These are phyloP conservation scores for Podaxis carcinomalis DNA, from an alignment of 768 basidiomycete species.

Conservation along the genomic window DNA sequence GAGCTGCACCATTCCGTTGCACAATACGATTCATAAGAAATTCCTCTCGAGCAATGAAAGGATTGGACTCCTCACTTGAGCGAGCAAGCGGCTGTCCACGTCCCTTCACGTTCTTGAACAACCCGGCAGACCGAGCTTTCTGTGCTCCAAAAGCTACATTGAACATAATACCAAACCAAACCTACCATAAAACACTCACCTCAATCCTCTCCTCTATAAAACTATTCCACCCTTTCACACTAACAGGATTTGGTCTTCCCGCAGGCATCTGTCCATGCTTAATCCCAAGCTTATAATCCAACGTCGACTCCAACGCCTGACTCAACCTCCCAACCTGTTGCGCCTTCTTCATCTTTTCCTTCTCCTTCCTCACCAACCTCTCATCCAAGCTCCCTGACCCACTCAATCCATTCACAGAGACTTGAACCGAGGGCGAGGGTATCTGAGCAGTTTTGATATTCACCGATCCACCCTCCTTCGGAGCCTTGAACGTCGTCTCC, in stretches of 20 bases:
- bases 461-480: slow-evolving; percentile 48
- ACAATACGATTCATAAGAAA: slow-evolving; percentile 85
- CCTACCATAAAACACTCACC: slow-evolving; percentile 31
- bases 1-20: slow-evolving; percentile 75
- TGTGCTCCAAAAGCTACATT: slow-evolving; percentile 19
- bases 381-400: slow-evolving; percentile 1
- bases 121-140: slow-evolving; percentile 64
- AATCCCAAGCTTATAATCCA: slow-evolving; percentile 73
- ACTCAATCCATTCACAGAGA: not conserved
- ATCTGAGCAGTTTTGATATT: slow-evolving; percentile 47
- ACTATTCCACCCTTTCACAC: slow-evolving; percentile 69
- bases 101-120: slow-evolving; percentile 71
- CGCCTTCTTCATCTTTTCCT: slow-evolving; percentile 47
- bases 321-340: slow-evolving; percentile 53
- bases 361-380: slow-evolving; percentile 34
- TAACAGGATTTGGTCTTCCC: slow-evolving; percentile 49
- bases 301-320: slow-evolving; percentile 62
- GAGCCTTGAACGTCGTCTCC: slow-evolving; percentile 64
- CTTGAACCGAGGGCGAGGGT: slow-evolving; percentile 17
- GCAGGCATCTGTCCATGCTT: slow-evolving; percentile 20
- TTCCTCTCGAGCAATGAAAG: slow-evolving; percentile 70
- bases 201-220: slow-evolving; percentile 80
- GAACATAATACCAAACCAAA: not conserved
- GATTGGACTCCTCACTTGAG: slow-evolving; percentile 40
- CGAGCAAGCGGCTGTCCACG: slow-evolving; percentile 40